Evolutionary conservation across 352 stramenopile species (phyloP).

Genomic region (Pythium apleroticum): DNA sequence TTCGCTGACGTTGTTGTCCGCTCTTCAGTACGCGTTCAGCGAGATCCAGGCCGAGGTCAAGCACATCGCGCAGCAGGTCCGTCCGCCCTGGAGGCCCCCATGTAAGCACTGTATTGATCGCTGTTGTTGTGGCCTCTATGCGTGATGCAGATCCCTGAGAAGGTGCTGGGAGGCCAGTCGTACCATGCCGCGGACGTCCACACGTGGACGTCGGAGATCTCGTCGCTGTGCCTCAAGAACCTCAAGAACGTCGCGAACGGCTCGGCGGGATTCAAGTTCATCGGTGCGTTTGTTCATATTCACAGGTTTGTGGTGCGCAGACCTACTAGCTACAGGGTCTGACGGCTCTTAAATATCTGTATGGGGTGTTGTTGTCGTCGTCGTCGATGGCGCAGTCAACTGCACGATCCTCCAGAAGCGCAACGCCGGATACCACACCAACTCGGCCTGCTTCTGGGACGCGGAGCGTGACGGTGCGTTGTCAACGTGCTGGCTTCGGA

Average conservation of each 20-base stretch:
- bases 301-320: not conserved
- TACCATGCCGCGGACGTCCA: slow-evolving; percentile 86
- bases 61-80: slow-evolving; percentile 78
- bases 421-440: slow-evolving; percentile 86
- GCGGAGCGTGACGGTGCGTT: slow-evolving; percentile 74
- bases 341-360: slow-evolving; percentile 3
- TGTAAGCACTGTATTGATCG: no score
- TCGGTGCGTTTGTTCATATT: slow-evolving; percentile 44
- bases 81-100: no score
- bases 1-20: not conserved
- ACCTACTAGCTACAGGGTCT: slow-evolving; percentile 1
- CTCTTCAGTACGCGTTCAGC: slow-evolving; percentile 73
- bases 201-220: slow-evolving; percentile 77
- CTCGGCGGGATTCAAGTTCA: slow-evolving; percentile 88
- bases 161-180: slow-evolving; percentile 54
- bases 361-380: not conserved
- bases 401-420: slow-evolving; percentile 89
- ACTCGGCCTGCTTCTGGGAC: slow-evolving; percentile 88
- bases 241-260: slow-evolving; percentile 84
- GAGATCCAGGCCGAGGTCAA: slow-evolving; percentile 88
- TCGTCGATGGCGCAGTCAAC: slow-evolving; percentile 54
- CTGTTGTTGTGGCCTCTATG: not conserved
- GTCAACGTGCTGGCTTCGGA: not conserved
- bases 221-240: slow-evolving; percentile 74
- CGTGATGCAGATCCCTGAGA: slow-evolving; percentile 62